Evolutionary conservation across 2,329 filamentous ascomycete genomes (phyloP), one percentile per base, ranked within the genome.

Genomic region (Cordyceps farinosa): DNA sequence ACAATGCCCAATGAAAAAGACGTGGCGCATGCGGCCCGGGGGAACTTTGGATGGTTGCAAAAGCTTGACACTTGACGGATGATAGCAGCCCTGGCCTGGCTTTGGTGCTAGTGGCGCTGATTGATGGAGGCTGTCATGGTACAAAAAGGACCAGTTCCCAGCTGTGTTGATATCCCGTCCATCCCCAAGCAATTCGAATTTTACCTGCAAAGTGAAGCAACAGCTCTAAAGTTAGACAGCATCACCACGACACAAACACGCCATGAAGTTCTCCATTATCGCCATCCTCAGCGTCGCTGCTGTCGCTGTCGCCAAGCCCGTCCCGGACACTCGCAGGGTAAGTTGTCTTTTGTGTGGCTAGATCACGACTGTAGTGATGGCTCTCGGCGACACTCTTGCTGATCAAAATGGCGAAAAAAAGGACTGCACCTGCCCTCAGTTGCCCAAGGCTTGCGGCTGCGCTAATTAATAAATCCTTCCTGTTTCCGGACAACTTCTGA

Each of bases 361-460:
- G 34, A 38, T 3, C 34, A 38, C 34, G 34, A 38, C 2, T 27
- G n/a, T 27, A 27, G 45, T 3, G 13, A 6, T 13, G 22, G 45
- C 45, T 15, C 27, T 30, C 30, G 47, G 29, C 22, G 7, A 38
- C 34, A 38, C 1, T 22, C 1, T 17, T 30, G n/a, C 50, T 53
- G 17, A 53, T n/a, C 8, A 38, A 22, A 22, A 22, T 22, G 4
- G 15, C 11, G 48, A 22, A 32, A 51, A 15, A 53, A 13, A 55
- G 36, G 36, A 55, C 5, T 44, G 53, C 38, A 44, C 36, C 5
- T 55, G 53, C 27, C 53, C 53, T 32, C 11, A 15, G 2, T 15
- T 44, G 53, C 53, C 53, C 27, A 29, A 44, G 53, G 53, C 53
- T n/a, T 55, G 53, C 38, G 53, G 53, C 5, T 55, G 53, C 22